Percentiles rank a stretch among this genome's conserved stretches.
Conservation (phyloP, 371 early-diverging fungal genomes). For the Sporodiniella umbellata region DNA sequence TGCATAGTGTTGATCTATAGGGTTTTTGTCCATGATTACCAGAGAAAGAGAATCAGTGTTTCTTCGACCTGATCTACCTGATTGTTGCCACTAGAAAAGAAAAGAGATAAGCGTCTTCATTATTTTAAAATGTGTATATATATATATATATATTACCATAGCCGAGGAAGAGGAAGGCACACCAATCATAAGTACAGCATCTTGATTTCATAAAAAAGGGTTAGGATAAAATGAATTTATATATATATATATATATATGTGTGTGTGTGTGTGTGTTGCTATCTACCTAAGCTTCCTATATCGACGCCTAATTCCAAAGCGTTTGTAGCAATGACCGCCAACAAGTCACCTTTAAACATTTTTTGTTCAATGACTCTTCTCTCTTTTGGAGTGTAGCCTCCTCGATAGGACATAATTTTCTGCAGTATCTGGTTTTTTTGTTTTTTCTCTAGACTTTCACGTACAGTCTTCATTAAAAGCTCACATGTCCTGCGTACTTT, state of each 20-base stretch:
- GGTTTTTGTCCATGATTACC: slow-evolving; percentile 43
- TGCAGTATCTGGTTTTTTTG: slow-evolving; percentile 20
- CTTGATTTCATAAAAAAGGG: slow-evolving; percentile 13
- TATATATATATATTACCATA: slow-evolving; percentile 21
- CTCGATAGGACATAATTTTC: slow-evolving; percentile 56
- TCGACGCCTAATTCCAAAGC: slow-evolving; percentile 74
- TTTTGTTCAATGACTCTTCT: slow-evolving; percentile 57
- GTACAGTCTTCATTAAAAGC: slow-evolving; percentile 40
- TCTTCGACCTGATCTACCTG: slow-evolving; percentile 69
- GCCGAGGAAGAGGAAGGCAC: slow-evolving; percentile 53
- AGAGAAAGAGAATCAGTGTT: slow-evolving; percentile 57
- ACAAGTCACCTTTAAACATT: slow-evolving; percentile 50
- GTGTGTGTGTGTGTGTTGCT: no score
- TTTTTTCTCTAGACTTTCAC: slow-evolving; percentile 30
- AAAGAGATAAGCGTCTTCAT: no score
- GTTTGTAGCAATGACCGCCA: slow-evolving; percentile 62
- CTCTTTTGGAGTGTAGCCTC: slow-evolving; percentile 56
- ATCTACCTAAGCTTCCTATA: slow-evolving; percentile 60
- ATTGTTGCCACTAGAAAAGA: slow-evolving; percentile 71
- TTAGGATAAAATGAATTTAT: no score
- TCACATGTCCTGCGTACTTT: slow-evolving; percentile 52
- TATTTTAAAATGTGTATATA: background rate
- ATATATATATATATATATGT: no score
- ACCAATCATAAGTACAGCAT: slow-evolving; percentile 60
- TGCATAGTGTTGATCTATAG: slow-evolving; percentile 58